These are phyloP conservation scores for Cymbopogon citratus DNA, from an alignment of 176 grass and related monocot species.

Conservation along the genomic window DNA sequence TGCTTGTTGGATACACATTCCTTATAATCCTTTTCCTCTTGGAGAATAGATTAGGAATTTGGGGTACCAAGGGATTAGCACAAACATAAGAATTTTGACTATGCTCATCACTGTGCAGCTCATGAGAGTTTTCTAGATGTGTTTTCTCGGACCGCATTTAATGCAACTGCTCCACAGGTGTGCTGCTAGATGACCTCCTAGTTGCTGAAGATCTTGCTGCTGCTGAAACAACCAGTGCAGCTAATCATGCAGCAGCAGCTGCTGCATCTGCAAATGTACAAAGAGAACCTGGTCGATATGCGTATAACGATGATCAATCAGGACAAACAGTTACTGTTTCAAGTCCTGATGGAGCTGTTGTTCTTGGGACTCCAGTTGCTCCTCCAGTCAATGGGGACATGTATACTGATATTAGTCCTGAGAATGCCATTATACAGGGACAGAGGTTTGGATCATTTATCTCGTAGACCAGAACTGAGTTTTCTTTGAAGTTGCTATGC, in stretches of 20 bases:
- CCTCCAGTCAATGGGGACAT: slow-evolving; percentile 85
- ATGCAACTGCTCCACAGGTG: slow-evolving; percentile 45
- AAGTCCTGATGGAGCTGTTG: slow-evolving; percentile 71
- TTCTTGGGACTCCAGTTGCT: slow-evolving; percentile 89
- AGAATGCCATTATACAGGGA: slow-evolving; percentile 82
- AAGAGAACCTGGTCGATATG: slow-evolving; percentile 54
- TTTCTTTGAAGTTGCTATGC: slow-evolving; percentile 2
- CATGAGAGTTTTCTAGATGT: neutral
- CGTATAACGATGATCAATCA: slow-evolving; percentile 58
- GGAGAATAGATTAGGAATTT: neutral
- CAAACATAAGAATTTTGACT: neutral
- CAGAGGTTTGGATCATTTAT: slow-evolving; percentile 56
- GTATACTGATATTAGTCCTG: slow-evolving; percentile 84
- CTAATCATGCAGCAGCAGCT: slow-evolving; percentile 77
- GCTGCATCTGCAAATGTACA: slow-evolving; percentile 47
- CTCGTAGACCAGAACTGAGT: neutral
- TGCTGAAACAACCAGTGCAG: slow-evolving; percentile 73
- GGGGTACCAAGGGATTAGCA: neutral
- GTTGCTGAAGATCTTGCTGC: slow-evolving; percentile 93
- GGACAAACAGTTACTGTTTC: slow-evolving; percentile 51
- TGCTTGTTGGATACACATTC: neutral
- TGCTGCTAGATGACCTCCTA: slow-evolving; percentile 93
- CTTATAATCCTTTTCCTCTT: slow-evolving; percentile 6
- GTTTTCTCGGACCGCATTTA: neutral
- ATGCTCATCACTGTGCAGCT: neutral